Conservation (phyloP, 495 filamentous ascomycete genomes). For the Glonium stellatum region DNA sequence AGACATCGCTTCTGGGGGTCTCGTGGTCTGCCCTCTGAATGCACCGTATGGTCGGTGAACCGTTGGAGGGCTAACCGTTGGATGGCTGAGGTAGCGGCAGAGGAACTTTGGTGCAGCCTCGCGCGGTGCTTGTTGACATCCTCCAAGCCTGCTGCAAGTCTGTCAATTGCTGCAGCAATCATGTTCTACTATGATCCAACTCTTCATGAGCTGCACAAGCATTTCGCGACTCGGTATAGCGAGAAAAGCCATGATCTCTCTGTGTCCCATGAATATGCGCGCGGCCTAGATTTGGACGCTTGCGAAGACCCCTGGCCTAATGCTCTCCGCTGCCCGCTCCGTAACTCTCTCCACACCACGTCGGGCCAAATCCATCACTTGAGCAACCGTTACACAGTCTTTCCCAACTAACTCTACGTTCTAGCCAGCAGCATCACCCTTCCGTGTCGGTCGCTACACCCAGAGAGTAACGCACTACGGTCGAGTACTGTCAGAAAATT, state of each 20-base stretch:
- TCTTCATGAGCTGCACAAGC: not conserved
- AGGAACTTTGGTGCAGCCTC: not conserved
- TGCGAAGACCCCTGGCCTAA: no score
- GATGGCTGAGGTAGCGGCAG: not conserved
- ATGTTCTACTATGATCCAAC: not conserved
- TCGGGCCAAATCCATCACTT: not conserved
- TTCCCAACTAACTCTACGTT: not conserved
- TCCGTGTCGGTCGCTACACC: slow-evolving; percentile 3
- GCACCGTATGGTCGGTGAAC: not conserved
- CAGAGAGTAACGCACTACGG: not conserved
- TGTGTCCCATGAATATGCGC: not conserved
- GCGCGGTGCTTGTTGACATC: not conserved
- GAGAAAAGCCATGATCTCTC: not conserved
- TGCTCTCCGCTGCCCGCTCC: not conserved
- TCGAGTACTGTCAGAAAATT: not conserved
- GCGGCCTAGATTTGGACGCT: no score
- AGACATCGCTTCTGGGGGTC: not conserved
- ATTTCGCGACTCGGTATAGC: not conserved
- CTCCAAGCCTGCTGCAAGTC: no score
- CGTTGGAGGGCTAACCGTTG: no score
- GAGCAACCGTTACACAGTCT: not conserved
- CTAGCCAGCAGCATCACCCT: not conserved
- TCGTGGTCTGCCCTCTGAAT: not conserved
- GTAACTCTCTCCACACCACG: not conserved
- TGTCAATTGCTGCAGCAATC: no score